Evolutionary conservation across 164 flowering plant genomes (phyloP).

Genomic region (Stephania japonica): DNA sequence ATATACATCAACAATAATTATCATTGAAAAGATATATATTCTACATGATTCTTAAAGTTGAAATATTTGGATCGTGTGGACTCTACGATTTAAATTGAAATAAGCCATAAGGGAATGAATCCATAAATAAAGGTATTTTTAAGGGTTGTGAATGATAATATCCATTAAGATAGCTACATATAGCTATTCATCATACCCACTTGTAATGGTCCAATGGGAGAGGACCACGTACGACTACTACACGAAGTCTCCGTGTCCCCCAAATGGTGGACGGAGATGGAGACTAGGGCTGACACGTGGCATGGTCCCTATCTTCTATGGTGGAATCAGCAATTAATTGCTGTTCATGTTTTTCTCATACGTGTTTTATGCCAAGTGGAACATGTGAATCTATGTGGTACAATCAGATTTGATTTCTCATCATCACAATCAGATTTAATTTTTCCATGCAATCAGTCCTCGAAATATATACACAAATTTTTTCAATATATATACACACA

Average conservation of each 20-base stretch:
- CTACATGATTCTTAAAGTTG: too few relatives aligned
- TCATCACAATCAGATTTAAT: neutral
- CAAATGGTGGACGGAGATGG: neutral
- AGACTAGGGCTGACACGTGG: neutral
- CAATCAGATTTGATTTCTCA: neutral
- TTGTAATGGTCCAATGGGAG: neutral
- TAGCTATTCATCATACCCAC: too few relatives aligned
- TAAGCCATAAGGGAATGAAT: too few relatives aligned
- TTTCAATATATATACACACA: too few relatives aligned
- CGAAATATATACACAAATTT: too few relatives aligned
- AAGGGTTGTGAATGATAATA: neutral
- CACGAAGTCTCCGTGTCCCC: neutral
- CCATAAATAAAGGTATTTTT: neutral
- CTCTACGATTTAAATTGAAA: too few relatives aligned
- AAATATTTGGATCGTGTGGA: too few relatives aligned
- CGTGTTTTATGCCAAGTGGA: neutral
- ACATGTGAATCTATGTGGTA: neutral
- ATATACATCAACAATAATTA: too few relatives aligned
- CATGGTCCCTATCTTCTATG: neutral
- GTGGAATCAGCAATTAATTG: neutral
- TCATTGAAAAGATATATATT: too few relatives aligned
- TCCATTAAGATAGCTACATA: neutral
- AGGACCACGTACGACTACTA: neutral
- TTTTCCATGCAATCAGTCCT: too few relatives aligned
- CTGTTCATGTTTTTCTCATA: neutral